Conservation (phyloP, 805 yeast species). For the Kluyveromyces aestuarii region DNA sequence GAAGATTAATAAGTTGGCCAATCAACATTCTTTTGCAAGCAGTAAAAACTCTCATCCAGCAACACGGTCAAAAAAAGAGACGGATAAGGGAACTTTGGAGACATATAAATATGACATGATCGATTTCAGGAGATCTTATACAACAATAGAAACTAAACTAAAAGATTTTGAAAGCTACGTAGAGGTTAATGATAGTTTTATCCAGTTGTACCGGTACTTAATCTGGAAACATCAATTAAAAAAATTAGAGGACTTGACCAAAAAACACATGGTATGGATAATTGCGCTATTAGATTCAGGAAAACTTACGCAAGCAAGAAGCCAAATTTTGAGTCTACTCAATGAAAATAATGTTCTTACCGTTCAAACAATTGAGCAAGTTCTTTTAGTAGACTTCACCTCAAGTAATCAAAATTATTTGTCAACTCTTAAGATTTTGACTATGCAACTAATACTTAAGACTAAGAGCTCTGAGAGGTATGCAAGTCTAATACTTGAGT, state of each 20-base stretch:
- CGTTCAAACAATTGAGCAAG: conserved; percentile 9
- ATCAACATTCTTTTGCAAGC: not conserved
- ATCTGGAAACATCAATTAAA: conserved; percentile 7
- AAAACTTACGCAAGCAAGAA: conserved; percentile 6
- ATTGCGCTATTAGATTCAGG: conserved; percentile 13
- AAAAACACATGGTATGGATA: conserved; percentile 18
- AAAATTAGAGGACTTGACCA: conserved; percentile 9
- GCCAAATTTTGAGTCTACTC: conserved; percentile 14
- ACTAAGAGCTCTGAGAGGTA: conserved; percentile 6
- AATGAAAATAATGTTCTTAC: conserved; percentile 15
- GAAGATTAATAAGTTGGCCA: not conserved
- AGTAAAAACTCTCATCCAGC: not conserved
- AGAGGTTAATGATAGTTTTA: not conserved
- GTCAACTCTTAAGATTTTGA: conserved; percentile 20
- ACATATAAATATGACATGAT: not conserved
- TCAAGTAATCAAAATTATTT: conserved; percentile 15
- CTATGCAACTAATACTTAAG: conserved; percentile 21
- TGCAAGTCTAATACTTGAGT: conserved; percentile 9
- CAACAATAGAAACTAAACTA: not conserved
- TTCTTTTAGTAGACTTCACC: conserved; percentile 19
- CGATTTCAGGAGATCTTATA: not conserved
- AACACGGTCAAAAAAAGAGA: not conserved
- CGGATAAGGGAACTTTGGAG: not conserved
- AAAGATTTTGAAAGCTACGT: conserved; percentile 2
- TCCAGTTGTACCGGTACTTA: conserved; percentile 4